Percentiles rank a stretch among this genome's conserved stretches.
Evolutionary conservation across 352 stramenopile genomes (phyloP).

Genomic region (Globisporangium cystogenes): DNA sequence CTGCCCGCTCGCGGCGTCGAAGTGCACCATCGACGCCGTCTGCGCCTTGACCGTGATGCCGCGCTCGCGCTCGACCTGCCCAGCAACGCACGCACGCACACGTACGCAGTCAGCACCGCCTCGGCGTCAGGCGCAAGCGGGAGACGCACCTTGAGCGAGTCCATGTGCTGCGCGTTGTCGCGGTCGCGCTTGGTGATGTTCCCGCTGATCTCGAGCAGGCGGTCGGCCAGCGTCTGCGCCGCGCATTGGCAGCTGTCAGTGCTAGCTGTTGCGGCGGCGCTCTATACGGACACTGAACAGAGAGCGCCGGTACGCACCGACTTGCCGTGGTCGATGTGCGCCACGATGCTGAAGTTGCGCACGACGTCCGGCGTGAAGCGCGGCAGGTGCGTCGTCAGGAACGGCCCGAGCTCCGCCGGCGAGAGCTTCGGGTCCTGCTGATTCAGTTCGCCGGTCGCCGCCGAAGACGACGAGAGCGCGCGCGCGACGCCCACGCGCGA

Average conservation of each 20-base stretch:
- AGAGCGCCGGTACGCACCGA: slow-evolving; percentile 39
- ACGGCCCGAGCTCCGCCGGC: slow-evolving; percentile 50
- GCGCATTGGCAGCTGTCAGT: too few relatives aligned
- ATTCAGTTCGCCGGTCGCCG: too few relatives aligned
- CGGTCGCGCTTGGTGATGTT: slow-evolving; percentile 86
- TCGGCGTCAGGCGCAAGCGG: background rate
- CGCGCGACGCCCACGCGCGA: too few relatives aligned
- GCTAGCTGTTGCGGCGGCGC: too few relatives aligned
- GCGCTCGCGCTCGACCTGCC: slow-evolving; percentile 93
- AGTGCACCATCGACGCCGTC: slow-evolving; percentile 96
- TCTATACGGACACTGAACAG: background rate
- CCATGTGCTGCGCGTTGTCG: slow-evolving; percentile 81
- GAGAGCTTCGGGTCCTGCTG: slow-evolving; percentile 16
- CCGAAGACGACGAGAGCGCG: background rate
- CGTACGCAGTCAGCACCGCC: too few relatives aligned
- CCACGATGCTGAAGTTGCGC: slow-evolving; percentile 90
- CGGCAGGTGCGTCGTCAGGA: slow-evolving; percentile 52
- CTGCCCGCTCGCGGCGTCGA: slow-evolving; percentile 33
- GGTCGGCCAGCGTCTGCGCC: slow-evolving; percentile 80
- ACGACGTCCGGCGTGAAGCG: slow-evolving; percentile 70
- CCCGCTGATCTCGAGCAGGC: slow-evolving; percentile 85
- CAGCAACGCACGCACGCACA: too few relatives aligned
- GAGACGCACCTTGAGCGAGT: slow-evolving; percentile 82
- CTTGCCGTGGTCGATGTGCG: slow-evolving; percentile 91
- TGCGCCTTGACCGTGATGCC: slow-evolving; percentile 99